phyloP scores from a whole-genome alignment of 179 eudicot species.

The Drosera spatulata region DNA sequence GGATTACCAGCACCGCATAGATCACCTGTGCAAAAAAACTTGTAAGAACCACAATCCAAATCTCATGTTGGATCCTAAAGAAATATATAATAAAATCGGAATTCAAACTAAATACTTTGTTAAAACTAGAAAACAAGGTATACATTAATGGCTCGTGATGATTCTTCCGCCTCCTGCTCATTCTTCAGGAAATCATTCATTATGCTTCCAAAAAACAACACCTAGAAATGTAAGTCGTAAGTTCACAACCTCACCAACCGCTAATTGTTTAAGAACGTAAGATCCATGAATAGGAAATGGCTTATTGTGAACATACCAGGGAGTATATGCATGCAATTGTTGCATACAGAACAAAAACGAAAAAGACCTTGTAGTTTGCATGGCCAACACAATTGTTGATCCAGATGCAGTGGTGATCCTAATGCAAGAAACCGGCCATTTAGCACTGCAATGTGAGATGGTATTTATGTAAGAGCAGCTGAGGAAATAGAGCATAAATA shows the following conservation, averaged over 20 bases:
- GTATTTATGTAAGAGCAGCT: constrained; percentile 3
- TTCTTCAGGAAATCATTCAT: constrained; percentile 40
- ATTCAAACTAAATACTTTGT: neutral
- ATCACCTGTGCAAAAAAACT: constrained; percentile 40
- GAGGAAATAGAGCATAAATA: constrained; percentile 21
- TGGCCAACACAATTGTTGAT: constrained; percentile 96
- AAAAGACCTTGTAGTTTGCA: constrained; percentile 85
- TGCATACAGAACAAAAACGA: constrained; percentile 73
- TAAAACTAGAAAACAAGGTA: neutral
- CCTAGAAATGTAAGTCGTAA: constrained; percentile 28
- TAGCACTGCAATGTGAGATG: constrained; percentile 15
- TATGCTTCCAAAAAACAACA: constrained; percentile 75
- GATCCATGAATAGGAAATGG: neutral
- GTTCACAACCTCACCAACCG: neutral
- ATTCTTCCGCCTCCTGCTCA: constrained; percentile 42
- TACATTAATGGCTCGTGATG: constrained; percentile 64
- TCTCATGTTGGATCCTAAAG: neutral
- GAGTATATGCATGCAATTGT: constrained; percentile 77
- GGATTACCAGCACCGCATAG: constrained; percentile 59
- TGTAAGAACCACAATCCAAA: constrained; percentile 6
- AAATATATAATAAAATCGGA: constrained; percentile 1
- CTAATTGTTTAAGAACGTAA: neutral
- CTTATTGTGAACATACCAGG: constrained; percentile 39
- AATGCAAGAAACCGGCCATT: constrained; percentile 23
- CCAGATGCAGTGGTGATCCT: constrained; percentile 99